A percentile compares a stretch with the other conserved stretches of the same genome.
phyloP scores from a whole-genome alignment of 768 basidiomycete genomes.

The Hemileccinum rubropunctum region DNA sequence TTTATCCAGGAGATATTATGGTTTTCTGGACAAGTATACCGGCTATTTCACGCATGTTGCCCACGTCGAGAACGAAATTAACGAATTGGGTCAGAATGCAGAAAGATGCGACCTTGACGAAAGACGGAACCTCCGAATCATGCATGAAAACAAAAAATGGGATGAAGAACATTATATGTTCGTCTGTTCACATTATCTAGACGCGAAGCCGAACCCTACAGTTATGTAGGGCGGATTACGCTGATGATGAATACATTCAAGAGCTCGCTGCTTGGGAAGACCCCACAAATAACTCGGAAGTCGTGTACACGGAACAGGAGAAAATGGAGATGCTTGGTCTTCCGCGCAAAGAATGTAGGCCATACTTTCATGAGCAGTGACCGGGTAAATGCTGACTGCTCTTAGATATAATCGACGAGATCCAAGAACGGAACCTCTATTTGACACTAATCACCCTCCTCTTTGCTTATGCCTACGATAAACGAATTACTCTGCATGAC shows the following conservation, averaged over 20 bases:
- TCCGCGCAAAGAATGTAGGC: constrained; percentile 52
- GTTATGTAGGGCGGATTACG: constrained; percentile 68
- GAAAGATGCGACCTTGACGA: constrained; percentile 53
- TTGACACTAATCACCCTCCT: constrained; percentile 67
- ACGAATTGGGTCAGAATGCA: constrained; percentile 68
- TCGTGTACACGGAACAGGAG: constrained; percentile 70
- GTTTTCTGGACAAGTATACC: constrained; percentile 71
- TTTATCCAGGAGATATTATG: constrained; percentile 54
- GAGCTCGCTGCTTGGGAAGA: constrained; percentile 68
- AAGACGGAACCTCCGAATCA: constrained; percentile 50
- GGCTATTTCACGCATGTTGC: constrained; percentile 72
- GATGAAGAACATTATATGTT: constrained; percentile 86
- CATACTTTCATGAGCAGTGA: neutral
- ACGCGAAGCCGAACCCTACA: constrained; percentile 2
- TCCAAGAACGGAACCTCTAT: constrained; percentile 62
- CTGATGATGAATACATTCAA: constrained; percentile 71
- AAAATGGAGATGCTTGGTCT: constrained; percentile 60
- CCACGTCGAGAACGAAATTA: constrained; percentile 79
- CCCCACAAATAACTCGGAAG: constrained; percentile 41
- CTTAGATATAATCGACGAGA: constrained; percentile 57
- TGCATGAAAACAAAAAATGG: constrained; percentile 75
- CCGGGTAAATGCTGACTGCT: neutral
- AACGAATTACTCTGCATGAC: constrained; percentile 72
- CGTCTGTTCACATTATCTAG: constrained; percentile 21
- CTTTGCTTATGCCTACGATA: constrained; percentile 81